These are phyloP conservation scores for Tricholoma matsutake DNA, from an alignment of 768 basidiomycete species.

Conservation along the genomic window DNA sequence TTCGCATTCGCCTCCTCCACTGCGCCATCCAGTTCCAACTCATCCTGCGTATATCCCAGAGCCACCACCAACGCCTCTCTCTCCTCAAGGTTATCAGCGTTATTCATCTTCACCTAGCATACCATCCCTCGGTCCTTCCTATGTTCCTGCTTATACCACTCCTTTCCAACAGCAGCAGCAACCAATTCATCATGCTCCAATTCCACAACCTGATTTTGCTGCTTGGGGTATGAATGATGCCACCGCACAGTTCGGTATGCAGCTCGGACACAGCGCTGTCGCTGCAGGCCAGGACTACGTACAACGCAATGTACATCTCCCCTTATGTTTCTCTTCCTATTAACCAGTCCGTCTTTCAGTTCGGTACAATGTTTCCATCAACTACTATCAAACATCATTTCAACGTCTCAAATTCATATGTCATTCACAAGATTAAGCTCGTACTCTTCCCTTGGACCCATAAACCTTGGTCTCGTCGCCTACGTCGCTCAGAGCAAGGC, in stretches of 20 bases:
- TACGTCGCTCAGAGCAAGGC: slow-evolving; percentile 59
- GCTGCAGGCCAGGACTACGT: slow-evolving; percentile 95
- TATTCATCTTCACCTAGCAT: slow-evolving; percentile 57
- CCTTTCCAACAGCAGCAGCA: slow-evolving; percentile 46
- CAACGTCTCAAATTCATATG: slow-evolving; percentile 95
- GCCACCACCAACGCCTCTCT: slow-evolving; percentile 71
- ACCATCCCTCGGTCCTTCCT: slow-evolving; percentile 17
- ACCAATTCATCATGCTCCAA: slow-evolving; percentile 17
- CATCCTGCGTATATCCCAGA: slow-evolving; percentile 86
- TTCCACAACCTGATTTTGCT: slow-evolving; percentile 47
- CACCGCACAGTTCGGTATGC: slow-evolving; percentile 95
- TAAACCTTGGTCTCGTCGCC: slow-evolving; percentile 76
- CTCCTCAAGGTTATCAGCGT: slow-evolving; percentile 73
- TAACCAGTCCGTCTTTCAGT: slow-evolving; percentile 38
- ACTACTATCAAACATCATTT: slow-evolving; percentile 70
- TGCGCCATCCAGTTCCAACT: slow-evolving; percentile 86
- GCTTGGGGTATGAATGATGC: slow-evolving; percentile 90
- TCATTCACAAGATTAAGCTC: slow-evolving; percentile 82
- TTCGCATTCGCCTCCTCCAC: slow-evolving; percentile 66
- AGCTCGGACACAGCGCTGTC: slow-evolving; percentile 88
- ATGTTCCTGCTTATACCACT: slow-evolving; percentile 45
- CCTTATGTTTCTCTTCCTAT: neutral
- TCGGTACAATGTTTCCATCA: slow-evolving; percentile 75
- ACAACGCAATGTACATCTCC: slow-evolving; percentile 62
- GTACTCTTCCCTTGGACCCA: slow-evolving; percentile 97